Conservation (phyloP, 2,329 filamentous ascomycete genomes). For the Ciborinia camelliae region DNA sequence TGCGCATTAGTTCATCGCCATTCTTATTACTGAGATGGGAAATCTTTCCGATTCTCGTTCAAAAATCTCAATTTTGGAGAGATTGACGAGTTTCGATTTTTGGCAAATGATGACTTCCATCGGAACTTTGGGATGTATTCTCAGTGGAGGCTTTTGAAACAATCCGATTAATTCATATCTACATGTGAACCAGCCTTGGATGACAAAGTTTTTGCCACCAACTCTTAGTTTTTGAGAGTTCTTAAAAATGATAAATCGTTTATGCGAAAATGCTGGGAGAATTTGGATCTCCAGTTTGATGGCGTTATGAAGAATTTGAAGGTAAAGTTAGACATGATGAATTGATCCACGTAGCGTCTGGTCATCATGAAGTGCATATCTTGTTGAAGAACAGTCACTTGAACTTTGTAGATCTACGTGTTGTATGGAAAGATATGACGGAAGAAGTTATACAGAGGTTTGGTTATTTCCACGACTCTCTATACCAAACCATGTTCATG, state of each 20-base stretch:
- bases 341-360: neutral
- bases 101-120: neutral
- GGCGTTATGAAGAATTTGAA: neutral
- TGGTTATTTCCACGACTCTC: neutral
- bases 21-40: neutral
- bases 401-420: neutral
- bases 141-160: neutral
- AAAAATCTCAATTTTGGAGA: neutral
- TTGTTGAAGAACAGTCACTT: neutral
- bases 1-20: neutral
- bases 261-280: neutral
- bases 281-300: neutral
- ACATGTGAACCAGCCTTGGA: neutral
- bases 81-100: neutral
- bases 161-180: neutral
- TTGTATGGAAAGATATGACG: neutral
- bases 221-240: neutral
- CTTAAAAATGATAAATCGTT: neutral
- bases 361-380: neutral
- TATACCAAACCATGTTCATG: neutral
- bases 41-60: neutral
- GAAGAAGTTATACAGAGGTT: neutral
- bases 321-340: neutral
- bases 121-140: neutral
- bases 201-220: neutral